Base-by-base conservation (phyloP, 2,329 filamentous ascomycete genomes). In the Trichoderma pleuroti region DNA sequence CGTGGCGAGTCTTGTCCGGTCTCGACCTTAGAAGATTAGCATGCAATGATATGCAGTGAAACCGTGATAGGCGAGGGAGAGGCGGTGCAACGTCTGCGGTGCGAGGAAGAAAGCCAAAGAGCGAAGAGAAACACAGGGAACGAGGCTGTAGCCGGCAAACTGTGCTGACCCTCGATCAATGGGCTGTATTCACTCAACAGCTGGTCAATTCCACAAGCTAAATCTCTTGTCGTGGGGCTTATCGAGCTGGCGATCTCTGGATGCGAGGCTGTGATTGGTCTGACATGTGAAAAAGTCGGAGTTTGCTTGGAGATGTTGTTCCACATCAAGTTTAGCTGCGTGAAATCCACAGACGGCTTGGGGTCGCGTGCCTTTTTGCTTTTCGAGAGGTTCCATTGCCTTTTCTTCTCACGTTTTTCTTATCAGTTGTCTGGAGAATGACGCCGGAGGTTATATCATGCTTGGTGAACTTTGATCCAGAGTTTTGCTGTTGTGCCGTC, bases 361-460 rank as follows among this genome's bases (percentile, higher is more conserved):
- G 56, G 54, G 67, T 69, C 67, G 67, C 57, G 67, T 69, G 67
- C 57, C 57, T 54, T 60, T 68, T 68, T 60, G 49, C 34, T 56
- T 26, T 30, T 49, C n/a, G 32, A 8, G 21, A 39, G 16, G 32
- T n/a, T n/a, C n/a, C n/a, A n/a, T 28, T 28, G n/a, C 30, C 32
- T 54, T 56, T 56, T 21, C n/a, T 66, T 21, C 26, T 39, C 21
- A 36, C 60, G 9, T 62, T 61, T 24, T 14, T 24, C 46, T 24
- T 14, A 24, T 52, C 46, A 24, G 16, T 52, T 12, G n/a, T 28
- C 12, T 16, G 24, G 57, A 42, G 28, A 34, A 64, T 26, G 39
- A 30, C 32, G 46, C 28, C 28, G 28, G 16, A 52, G 9, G 21
- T 18, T 36, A 30, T 14, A 28, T 64, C 26, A 7, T 32, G 26